Conservation (phyloP, 2,329 filamentous ascomycete species). For the Lecanicillium sp. region DNA sequence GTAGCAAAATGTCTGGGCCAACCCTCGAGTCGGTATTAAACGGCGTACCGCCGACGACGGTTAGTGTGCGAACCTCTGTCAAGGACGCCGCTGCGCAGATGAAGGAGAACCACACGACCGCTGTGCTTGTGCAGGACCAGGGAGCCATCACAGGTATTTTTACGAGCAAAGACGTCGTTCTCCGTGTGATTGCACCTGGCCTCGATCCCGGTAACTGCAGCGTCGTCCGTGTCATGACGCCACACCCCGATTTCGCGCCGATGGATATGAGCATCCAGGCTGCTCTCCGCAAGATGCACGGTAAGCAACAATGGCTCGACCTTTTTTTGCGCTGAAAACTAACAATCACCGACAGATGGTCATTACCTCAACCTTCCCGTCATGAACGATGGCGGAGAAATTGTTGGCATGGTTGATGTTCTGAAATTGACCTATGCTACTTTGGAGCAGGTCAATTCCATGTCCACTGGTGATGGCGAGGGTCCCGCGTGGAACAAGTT, state of each 20-base stretch:
- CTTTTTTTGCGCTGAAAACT: neutral
- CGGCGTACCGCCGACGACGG: slow-evolving; percentile 84
- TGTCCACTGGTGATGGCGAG: slow-evolving; percentile 80
- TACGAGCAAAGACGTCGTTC: slow-evolving; percentile 97
- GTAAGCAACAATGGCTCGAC: slow-evolving; percentile 40
- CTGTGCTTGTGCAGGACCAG: slow-evolving; percentile 91
- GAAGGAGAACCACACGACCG: slow-evolving; percentile 98
- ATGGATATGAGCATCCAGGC: slow-evolving; percentile 99
- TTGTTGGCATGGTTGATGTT: slow-evolving; percentile 98
- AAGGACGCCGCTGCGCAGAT: slow-evolving; percentile 92
- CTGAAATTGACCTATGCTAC: slow-evolving; percentile 97
- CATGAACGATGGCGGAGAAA: slow-evolving; percentile 95
- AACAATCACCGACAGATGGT: slow-evolving; percentile 55
- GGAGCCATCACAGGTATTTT: slow-evolving; percentile 98
- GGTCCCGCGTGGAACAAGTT: slow-evolving; percentile 99
- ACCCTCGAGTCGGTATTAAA: slow-evolving; percentile 92
- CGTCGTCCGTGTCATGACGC: slow-evolving; percentile 97
- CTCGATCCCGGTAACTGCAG: slow-evolving; percentile 92
- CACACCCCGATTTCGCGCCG: slow-evolving; percentile 95
- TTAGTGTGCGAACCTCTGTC: slow-evolving; percentile 91
- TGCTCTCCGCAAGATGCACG: slow-evolving; percentile 97
- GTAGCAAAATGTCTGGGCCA: slow-evolving; percentile 94
- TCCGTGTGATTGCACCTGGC: slow-evolving; percentile 94
- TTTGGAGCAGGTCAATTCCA: slow-evolving; percentile 94
- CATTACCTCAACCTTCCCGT: slow-evolving; percentile 97